Base-by-base conservation (phyloP, 2,329 filamentous ascomycete genomes). In the Colletotrichum sp. region DNA sequence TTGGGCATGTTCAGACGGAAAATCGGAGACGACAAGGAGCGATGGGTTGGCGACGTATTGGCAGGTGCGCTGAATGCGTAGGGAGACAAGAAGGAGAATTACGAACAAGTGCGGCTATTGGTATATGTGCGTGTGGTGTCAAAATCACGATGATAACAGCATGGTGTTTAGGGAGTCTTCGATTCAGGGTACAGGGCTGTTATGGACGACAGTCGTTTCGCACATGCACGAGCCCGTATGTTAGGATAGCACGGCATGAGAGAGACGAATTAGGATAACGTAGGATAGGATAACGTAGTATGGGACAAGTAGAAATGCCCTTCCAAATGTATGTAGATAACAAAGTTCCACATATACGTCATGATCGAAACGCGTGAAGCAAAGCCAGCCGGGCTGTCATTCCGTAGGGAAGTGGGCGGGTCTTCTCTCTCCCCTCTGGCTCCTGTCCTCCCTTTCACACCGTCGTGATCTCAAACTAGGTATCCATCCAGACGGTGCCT, bases 1-100 rank as follows among this genome's bases (percentile, higher is more conserved):
- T 83, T 98, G 71, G 91, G 90, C 34, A 83, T 96, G 82, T 98
- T 98, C 86, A 94, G 94, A 83, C 92, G 92, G 81, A 99, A 98
- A 87, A 92, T 99, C 77, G 93, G 92, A 8, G 95, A 97, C 80
- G 97, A 99, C 83, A 91, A 94, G 83, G 87, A 87, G 72, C 88
- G 95, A 52, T 97, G 94, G 81, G 80, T 95, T 80, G 94, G 89
- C 91, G 71, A 92, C 75, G 85, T 89, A n/a, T 78, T 91, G 67
- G 87, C 87, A 5, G 81, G 82, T 66, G 84, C 84, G 77, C 80
- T 86, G 68, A 90, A 89, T 64, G 78, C 83, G 24, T 86, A 74
- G 81, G 68, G 81, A 30, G 7, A 30, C n/a, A 10, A 39, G 30
- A 16, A 18, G 18, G 28, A 12, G 24, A 21, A 36, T 13, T 28